Base-by-base conservation (phyloP, 1,284 basidiomycete genomes). In the Melanopsichium pennsylvanicum region DNA sequence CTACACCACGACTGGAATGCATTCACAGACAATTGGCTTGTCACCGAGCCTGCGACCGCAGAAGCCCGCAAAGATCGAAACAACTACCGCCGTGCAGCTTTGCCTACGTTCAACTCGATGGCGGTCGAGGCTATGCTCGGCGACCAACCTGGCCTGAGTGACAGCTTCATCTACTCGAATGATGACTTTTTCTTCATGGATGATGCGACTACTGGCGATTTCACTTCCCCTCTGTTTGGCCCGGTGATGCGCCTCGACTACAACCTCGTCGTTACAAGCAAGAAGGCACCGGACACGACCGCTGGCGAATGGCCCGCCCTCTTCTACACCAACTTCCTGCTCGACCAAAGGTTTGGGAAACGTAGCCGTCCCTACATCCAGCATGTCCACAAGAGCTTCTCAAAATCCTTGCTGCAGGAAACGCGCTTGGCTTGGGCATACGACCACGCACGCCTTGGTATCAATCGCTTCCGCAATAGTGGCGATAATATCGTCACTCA, bases 71-170 rank as follows among this genome's bases (percentile, higher is more conserved):
- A 44, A 39, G 37, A 37, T 4, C 41, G 52, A n/a, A 37, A 46
- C 32, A 29, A 55, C 11, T 74, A 66, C 34, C 57, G 58, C 27
- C 58, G 45, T n/a, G 41, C 51, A 11, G 60, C 59, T 16, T 34
- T 76, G 55, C 74, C 72, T 1, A 76, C 66, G 0, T 76, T 74
- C 67, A 76, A 74, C 42, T 67, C 58, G 34, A 74, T 74, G 58
- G 66, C 67, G 6, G 39, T 70, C 29, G 74, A 76, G 39, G 18
- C 61, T 13, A 67, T 70, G 64, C 45, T 76, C 8, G 72, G 59
- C 25, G 46, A 62, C 26, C 41, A 64, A 35, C 47, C 59, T 15
- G 63, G 52, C 3, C 54, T 72, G 9, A 36, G 41, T 10, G 74
- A 75, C 10, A 57, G 27, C n/a, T 63, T 70, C 32, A 2, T 75